These are phyloP conservation scores for Tylopilus sp. DNA, from an alignment of 1,284 basidiomycete species.

Conservation along the genomic window DNA sequence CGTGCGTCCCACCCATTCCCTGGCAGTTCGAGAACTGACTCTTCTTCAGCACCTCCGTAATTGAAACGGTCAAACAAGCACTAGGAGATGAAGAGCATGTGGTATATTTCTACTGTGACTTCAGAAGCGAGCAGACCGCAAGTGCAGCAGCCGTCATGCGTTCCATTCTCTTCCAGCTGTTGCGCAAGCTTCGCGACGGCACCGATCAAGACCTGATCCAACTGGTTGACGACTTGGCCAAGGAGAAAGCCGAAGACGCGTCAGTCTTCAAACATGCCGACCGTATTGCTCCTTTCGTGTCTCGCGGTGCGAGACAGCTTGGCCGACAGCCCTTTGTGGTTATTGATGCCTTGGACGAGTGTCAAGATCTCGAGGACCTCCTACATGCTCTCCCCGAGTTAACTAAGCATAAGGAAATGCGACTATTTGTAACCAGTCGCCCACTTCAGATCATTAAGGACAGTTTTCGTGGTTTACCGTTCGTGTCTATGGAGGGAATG, in stretches of 20 bases:
- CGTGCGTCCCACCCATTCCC: not conserved
- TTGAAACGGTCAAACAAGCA: not conserved
- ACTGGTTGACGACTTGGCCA: not conserved
- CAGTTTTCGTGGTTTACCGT: not conserved
- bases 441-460: not conserved
- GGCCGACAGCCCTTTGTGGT: not conserved
- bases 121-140: slow-evolving; percentile 3
- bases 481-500: not conserved
- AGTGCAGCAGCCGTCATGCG: not conserved
- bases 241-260: not conserved
- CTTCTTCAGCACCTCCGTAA: not conserved
- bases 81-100: slow-evolving; percentile 1
- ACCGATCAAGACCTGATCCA: not conserved
- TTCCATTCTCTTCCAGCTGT: slow-evolving; percentile 17
- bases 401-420: not conserved
- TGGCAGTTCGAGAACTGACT: not conserved
- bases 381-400: not conserved
- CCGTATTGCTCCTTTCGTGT: not conserved
- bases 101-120: slow-evolving; percentile 13
- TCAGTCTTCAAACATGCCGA: not conserved
- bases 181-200: not conserved
- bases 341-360: slow-evolving; percentile 4
- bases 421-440: not conserved
- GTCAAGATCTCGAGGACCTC: not conserved
- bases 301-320: not conserved